Percentiles rank a stretch among this genome's conserved stretches.
Evolutionary conservation across 208 protist genomes (phyloP).

Genomic region (Trypanosoma rangeli): DNA sequence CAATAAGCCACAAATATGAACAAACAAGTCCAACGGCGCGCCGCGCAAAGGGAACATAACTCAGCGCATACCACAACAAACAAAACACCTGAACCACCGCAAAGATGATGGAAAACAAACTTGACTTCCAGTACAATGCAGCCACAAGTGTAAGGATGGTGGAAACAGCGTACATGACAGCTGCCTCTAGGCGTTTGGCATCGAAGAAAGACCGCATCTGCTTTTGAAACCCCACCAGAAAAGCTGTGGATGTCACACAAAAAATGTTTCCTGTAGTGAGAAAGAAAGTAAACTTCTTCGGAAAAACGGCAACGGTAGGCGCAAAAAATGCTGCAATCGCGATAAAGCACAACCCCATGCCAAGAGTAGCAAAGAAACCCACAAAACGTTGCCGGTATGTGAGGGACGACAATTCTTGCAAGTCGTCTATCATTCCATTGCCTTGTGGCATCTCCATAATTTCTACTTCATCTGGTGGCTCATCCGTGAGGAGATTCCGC

Average conservation of each 20-base stretch:
- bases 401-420: conserved; percentile 75
- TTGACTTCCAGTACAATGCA: conserved; percentile 59
- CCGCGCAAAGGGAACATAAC: conserved; percentile 87
- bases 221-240: conserved; percentile 77
- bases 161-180: conserved; percentile 67
- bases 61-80: conserved; percentile 89
- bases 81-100: conserved; percentile 56
- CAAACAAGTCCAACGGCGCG: conserved; percentile 46
- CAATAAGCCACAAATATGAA: conserved; percentile 23
- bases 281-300: conserved; percentile 92
- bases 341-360: conserved; percentile 86
- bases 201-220: conserved; percentile 85
- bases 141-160: conserved; percentile 70
- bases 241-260: conserved; percentile 79
- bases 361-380: conserved; percentile 80
- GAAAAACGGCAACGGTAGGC: conserved; percentile 55
- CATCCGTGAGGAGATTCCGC: conserved; percentile 45
- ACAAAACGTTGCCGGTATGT: conserved; percentile 78
- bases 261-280: conserved; percentile 88
- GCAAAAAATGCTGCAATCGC: conserved; percentile 57
- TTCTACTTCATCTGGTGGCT: conserved; percentile 50
- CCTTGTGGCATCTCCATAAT: conserved; percentile 57
- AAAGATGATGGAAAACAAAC: conserved; percentile 62
- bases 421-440: conserved; percentile 40
- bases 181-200: conserved; percentile 71